Evolutionary conservation across 352 stramenopile species (phyloP), one percentile per base, ranked within the genome.

Genomic region (Pythium rhizo-oryzae): DNA sequence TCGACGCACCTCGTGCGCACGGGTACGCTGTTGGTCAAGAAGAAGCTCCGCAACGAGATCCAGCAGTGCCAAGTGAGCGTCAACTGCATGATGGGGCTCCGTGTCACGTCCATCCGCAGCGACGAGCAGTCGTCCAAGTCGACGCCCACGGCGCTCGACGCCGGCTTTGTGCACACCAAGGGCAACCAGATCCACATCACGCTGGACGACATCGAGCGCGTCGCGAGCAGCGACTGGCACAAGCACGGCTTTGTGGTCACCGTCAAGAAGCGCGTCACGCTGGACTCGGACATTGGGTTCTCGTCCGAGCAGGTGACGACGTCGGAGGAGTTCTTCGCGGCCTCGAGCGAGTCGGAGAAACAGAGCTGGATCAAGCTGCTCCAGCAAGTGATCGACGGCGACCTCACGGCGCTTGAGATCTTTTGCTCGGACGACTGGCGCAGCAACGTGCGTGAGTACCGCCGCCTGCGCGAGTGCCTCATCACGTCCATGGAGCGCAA

Each of bases 351-450:
- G 60, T 70, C 83, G 50, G 83, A 93, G 39, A 88, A 90, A 41
- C 62, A 87, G 49, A 75, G 75, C 11, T 96, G 88, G 85, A 89
- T 96, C 35, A 78, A 75, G 13, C 44, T 90, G 33, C 56, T 96
- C 41, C 74, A 91, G 56, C 77, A 84, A 21, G 86, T 92, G 41
- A 90, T 96, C 67, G 82, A 89, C 39, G 88, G 88, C 9, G 87
- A 96, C 64, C 64, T 94, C 35, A 87, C 86, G 41, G 88, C 91
- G 54, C 68, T 96, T 8, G 88, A 96, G 61, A 92, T 96, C 23
- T 96, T 96, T 55, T 96, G 88, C 70, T 93, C 82, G 62, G 88
- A 96, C 68, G 88, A 96, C 62, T 96, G 88, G 88, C 82, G 87
- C n/a, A 93, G 82, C 76, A 96, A 94, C 59, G 82, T 96, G 30